These are phyloP conservation scores for Didymella exigua DNA, from an alignment of 2,329 filamentous ascomycete genomes.

Conservation along the genomic window DNA sequence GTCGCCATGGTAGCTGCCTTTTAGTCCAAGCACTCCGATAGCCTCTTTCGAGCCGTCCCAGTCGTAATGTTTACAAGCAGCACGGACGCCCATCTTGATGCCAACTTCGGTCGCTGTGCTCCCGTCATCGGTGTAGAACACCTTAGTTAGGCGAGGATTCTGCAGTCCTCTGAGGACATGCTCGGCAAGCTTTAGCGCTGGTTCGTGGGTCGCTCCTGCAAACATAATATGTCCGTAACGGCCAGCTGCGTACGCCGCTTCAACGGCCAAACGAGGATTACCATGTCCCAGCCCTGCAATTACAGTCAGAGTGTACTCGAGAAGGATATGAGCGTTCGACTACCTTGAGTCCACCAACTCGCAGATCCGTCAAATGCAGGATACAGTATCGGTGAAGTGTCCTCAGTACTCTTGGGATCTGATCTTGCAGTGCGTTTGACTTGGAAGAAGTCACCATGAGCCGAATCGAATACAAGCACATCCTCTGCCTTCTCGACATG, in stretches of 20 bases:
- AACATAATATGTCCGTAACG: conserved; percentile 91
- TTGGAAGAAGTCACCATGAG: conserved; percentile 79
- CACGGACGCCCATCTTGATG: conserved; percentile 81
- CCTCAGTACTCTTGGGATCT: conserved; percentile 7
- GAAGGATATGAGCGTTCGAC: background rate
- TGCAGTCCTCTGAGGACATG: conserved; percentile 63
- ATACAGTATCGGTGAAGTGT: conserved; percentile 54
- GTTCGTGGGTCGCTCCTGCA: conserved; percentile 77
- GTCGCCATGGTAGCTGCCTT: conserved; percentile 84
- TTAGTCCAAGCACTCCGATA: conserved; percentile 73
- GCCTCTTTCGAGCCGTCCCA: conserved; percentile 64
- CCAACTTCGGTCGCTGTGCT: conserved; percentile 85
- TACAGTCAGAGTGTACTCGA: background rate
- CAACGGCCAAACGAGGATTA: conserved; percentile 72
- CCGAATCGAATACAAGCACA: conserved; percentile 79
- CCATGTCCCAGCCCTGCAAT: conserved; percentile 70
- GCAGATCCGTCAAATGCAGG: conserved; percentile 82
- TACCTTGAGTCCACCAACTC: conserved; percentile 86
- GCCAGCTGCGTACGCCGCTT: conserved; percentile 80
- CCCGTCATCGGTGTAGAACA: conserved; percentile 85
- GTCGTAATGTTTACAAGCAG: conserved; percentile 68
- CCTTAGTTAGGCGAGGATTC: conserved; percentile 70
- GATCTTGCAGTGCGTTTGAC: conserved; percentile 51
- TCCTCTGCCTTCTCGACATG: conserved; percentile 63
- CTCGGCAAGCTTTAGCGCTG: conserved; percentile 72